Conservation (phyloP, 345 rosid species). For the Eucalyptus pumila region DNA sequence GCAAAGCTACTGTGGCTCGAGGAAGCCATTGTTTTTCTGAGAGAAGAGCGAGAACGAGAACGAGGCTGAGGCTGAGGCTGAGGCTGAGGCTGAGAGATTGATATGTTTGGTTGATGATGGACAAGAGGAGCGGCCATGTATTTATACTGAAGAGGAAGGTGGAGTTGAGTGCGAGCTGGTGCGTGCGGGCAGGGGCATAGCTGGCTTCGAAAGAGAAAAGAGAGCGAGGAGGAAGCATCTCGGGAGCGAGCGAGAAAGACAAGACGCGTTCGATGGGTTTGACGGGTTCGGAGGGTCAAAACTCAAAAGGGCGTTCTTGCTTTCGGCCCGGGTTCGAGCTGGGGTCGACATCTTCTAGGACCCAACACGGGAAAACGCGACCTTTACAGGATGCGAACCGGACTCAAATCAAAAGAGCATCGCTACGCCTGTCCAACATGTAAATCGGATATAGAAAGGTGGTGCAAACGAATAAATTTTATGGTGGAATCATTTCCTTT, state of each 20-base stretch:
- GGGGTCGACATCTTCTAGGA: not conserved
- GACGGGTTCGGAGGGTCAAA: not conserved
- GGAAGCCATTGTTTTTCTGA: not conserved
- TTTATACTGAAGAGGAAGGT: not conserved
- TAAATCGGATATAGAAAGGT: not conserved
- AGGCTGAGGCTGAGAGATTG: not conserved
- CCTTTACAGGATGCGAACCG: not conserved
- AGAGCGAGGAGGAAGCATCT: not conserved
- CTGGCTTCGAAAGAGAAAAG: not conserved
- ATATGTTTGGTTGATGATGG: not conserved
- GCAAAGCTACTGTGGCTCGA: not conserved
- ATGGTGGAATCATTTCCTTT: not conserved
- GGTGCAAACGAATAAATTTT: not conserved
- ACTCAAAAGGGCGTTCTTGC: not conserved
- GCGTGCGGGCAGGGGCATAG: not conserved
- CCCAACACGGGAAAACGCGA: not conserved
- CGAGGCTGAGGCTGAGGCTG: not conserved
- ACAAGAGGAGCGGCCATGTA: not conserved
- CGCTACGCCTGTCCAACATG: not conserved
- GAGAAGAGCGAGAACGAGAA: not conserved
- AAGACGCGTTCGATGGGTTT: not conserved
- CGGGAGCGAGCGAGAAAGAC: not conserved
- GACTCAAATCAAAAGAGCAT: not conserved
- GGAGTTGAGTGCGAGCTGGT: not conserved
- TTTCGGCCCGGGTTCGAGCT: not conserved